phyloP scores from a whole-genome alignment of 179 eudicot genomes.

The Beta corolliflora region DNA sequence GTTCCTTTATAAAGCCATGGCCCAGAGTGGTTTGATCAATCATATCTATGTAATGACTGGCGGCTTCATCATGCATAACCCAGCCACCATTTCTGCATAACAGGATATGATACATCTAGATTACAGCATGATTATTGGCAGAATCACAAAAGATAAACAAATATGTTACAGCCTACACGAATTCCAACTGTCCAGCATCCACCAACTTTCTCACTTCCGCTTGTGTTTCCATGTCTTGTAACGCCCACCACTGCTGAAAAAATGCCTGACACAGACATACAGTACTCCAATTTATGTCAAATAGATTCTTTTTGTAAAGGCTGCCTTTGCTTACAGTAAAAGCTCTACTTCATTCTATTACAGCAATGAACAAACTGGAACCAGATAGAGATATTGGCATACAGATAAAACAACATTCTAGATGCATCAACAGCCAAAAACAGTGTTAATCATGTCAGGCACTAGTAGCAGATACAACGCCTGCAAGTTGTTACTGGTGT shows the following conservation, averaged over 20 bases:
- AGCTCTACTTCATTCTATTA: neutral
- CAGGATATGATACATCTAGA: constrained; percentile 2
- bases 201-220: constrained; percentile 64
- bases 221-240: constrained; percentile 56
- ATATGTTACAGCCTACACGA: constrained; percentile 45
- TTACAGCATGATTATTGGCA: constrained; percentile 7
- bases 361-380: neutral
- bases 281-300: neutral
- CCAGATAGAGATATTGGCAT: neutral
- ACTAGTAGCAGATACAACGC: too few relatives aligned
- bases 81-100: constrained; percentile 85
- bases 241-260: constrained; percentile 83
- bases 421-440: constrained; percentile 1
- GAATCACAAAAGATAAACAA: constrained; percentile 9
- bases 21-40: constrained; percentile 95
- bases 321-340: neutral
- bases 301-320: neutral
- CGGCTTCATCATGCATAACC: constrained; percentile 97
- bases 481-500: too few relatives aligned
- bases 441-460: neutral
- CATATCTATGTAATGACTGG: constrained; percentile 83
- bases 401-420: neutral
- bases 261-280: constrained; percentile 57
- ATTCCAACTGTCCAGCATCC: constrained; percentile 71
- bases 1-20: constrained; percentile 55